Conservation (phyloP, 1,284 basidiomycete species). For the Fomitopsis pinicola region DNA sequence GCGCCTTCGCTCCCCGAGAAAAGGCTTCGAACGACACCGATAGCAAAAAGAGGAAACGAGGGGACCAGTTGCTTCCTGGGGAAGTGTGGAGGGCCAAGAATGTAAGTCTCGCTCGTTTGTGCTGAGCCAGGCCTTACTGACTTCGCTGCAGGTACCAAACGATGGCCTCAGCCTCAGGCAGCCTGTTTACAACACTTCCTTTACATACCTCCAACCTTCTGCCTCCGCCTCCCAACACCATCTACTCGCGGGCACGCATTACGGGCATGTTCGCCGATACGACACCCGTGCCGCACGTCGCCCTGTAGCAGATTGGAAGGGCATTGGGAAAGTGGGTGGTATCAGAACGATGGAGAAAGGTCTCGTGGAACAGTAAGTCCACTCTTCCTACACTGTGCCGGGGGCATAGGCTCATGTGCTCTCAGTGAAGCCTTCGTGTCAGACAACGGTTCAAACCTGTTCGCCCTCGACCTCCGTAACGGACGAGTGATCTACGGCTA, state of each 20-base stretch:
- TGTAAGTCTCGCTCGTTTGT: conserved; percentile 27
- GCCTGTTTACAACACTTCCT: conserved; percentile 73
- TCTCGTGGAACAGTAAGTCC: conserved; percentile 63
- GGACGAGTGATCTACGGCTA: conserved; percentile 72
- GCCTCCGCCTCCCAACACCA: conserved; percentile 39
- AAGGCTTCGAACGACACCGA: conserved; percentile 19
- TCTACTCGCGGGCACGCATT: conserved; percentile 71
- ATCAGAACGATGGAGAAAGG: conserved; percentile 62
- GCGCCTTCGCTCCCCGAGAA: conserved; percentile 44
- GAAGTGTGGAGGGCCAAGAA: conserved; percentile 83
- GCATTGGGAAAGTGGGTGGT: conserved; percentile 62
- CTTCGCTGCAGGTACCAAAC: conserved; percentile 56
- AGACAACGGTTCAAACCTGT: conserved; percentile 68
- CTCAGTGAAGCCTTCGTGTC: conserved; percentile 73
- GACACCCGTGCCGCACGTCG: conserved; percentile 73
- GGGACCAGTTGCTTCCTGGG: conserved; percentile 56
- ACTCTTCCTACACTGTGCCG: neutral
- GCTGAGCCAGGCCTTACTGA: neutral
- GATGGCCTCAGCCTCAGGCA: conserved; percentile 77
- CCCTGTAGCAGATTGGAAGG: conserved; percentile 67
- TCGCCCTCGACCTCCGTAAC: conserved; percentile 71
- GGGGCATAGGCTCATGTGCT: conserved; percentile 1
- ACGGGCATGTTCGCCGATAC: conserved; percentile 76
- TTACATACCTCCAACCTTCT: conserved; percentile 50
- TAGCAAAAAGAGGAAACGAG: conserved; percentile 68